Base-by-base conservation (phyloP, 768 basidiomycete genomes). In the Hydnomerulius pinastri region DNA sequence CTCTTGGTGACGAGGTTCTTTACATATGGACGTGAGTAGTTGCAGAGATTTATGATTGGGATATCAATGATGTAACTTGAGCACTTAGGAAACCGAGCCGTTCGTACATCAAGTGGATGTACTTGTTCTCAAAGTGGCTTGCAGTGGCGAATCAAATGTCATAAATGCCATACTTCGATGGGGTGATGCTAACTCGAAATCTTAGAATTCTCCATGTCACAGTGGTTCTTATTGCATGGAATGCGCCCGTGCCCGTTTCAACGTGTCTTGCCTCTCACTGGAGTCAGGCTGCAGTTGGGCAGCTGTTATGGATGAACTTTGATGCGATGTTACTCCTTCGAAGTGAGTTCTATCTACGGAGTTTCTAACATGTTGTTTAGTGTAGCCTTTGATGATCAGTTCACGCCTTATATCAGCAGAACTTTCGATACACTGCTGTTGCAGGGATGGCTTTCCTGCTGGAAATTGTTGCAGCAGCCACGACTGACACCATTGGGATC, bases 1-100 rank as follows among this genome's bases (percentile, higher is more conserved):
- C 52, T 25, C 33, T 64, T 4, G 58, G 39, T 2, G 35, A 54
- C 5, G 61, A 62, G 15, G 45, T 63, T 9, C 15, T 39, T 43
- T 40, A 44, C 33, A 62, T 62, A 38, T 62, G 61, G 61, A 33
- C 32, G 61, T 62, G 43, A 60, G 61, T 63, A 32, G 15, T 46
- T 12, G 24, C 23, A 11, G 15, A 23, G 28, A 33, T n/a, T n/a
- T 10, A 25, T 0, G 2, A 23, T 27, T 4, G 23, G 9, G 6
- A 10, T 28, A 20, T 25, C 25, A 15, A 11, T 27, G n/a, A 51
- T 15, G 10, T 8, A 2, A 6, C 1, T 15, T 33, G 25, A n/a
- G n/a, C n/a, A n/a, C 27, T 29, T 25, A 62, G 61, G 41, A 51
- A 50, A 27, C n/a, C 52, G 1, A n/a, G 25, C 20, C 18, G 53